Base-by-base conservation (phyloP, 768 basidiomycete genomes). In the Plicaturopsis crispa region DNA sequence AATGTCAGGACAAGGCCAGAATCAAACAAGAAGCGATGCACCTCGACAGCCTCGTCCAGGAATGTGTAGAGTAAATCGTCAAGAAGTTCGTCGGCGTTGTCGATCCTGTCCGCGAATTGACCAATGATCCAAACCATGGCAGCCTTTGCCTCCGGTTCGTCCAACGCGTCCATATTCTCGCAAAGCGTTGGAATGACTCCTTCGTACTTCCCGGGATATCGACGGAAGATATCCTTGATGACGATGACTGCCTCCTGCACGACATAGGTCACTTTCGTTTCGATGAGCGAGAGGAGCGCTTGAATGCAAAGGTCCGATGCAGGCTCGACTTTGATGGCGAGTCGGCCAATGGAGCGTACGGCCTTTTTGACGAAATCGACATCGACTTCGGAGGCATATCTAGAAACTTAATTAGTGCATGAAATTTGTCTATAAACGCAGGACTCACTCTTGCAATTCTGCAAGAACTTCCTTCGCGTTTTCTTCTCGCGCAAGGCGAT, bases 71-170 rank as follows among this genome's bases (percentile, higher is more conserved):
- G 62, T 24, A 94, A 66, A 46, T 94, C 94, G 51, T 99, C 96
- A 56, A 99, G 66, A 40, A 99, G 69, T 48, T 98, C 93, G 52
- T 97, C 92, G 6, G 83, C 87, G 51, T 98, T 97, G 46, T 96
- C 89, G 42, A 99, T 98, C 50, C 82, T 75, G 57, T 98, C 78
- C 22, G 96, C 86, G 52, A 91, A 98, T 62, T 99, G 91, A 0
- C 96, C 96, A 24, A 98, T 64, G 52, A 98, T 90, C 96, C 96
- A 99, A 22, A 99, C 76, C 80, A 99, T 96, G 7, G 92, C 84
- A 2, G 94, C 84, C 55, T 98, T 98, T 16, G 93, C 82, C 61
- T 99, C 96, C 0, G 96, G 85, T 53, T 98, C 96, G 49, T 98
- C 94, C 35, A 98, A 63, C 6, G 75, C 71, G 56, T 97, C 93